Percentiles rank a stretch among this genome's conserved stretches.
Evolutionary conservation across 352 stramenopile genomes (phyloP).

Genomic region (Achlya hypogyna): DNA sequence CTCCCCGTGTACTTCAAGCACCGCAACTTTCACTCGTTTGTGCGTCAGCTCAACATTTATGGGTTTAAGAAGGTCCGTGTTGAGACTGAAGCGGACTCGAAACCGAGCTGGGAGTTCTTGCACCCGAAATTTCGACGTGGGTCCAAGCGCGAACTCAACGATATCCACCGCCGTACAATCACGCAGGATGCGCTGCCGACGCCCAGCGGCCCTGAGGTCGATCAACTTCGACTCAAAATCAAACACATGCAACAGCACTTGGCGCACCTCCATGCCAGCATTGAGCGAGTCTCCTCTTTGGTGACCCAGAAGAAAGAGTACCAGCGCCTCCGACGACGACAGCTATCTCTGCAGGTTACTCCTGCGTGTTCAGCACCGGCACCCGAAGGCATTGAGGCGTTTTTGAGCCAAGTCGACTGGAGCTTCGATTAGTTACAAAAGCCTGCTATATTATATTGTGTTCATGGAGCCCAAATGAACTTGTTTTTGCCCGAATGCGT

Average conservation of each 20-base stretch:
- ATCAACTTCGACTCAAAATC: background rate
- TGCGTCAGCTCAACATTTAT: constrained; percentile 31
- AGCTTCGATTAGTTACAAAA: background rate
- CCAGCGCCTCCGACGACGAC: no score
- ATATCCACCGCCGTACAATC: background rate
- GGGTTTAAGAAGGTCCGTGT: constrained; percentile 22
- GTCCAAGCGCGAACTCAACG: background rate
- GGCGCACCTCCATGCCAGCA: background rate
- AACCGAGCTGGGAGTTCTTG: background rate
- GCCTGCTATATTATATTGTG: background rate
- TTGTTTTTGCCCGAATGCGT: no score
- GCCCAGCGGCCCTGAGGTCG: background rate
- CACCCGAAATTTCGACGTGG: background rate
- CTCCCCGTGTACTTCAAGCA: constrained; percentile 25
- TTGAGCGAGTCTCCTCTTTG: background rate
- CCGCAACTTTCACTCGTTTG: constrained; percentile 22
- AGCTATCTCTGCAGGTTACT: background rate
- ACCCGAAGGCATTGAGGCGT: background rate
- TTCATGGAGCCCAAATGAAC: no score
- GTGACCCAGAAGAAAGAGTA: background rate
- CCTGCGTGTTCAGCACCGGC: background rate
- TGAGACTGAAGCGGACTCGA: background rate
- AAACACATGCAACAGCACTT: background rate
- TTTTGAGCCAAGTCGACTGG: background rate
- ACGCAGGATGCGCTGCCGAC: no score